Evolutionary conservation across 139 green algal genomes (phyloP), one percentile per base, ranked within the genome.

Genomic region (Volvox reticuliferus): DNA sequence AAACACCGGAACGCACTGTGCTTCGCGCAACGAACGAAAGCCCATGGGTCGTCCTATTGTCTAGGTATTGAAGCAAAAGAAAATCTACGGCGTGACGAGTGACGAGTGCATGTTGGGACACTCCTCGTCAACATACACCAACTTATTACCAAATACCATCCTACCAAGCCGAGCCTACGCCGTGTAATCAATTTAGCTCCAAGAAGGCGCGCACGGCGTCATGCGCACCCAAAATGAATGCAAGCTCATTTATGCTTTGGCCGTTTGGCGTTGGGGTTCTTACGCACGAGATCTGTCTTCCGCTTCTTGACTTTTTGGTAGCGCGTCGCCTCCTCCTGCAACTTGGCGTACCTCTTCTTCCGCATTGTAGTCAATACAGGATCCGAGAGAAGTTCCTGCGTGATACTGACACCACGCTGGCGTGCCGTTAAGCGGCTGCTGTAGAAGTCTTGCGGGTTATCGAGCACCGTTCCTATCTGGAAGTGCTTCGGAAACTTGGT

Each of bases 381-480:
- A 88, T 98, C 97, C 6, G 93, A 93, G 83, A 98, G 93, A 84
- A 96, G 92, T 89, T 96, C 91, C 79, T 95, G 73, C 71, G 86
- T 84, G 44, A 90, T 90, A 5, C 88, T 95, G 32, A 88, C 79
- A 35, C 93, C 92, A 44, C 92, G 92, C 94, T 96, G 79, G 0
- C 65, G 62, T 14, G 77, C 62, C 9, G 78, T 90, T 36, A 96
- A 84, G 26, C 94, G 92, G 24, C 89, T 93, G 24, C 91, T 95
- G 89, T 97, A 96, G 88, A 93, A 98, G 28, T 98, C 97, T 2
- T 91, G 35, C 1, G 96, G 77, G 68, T 94, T 94, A 86, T 97
- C 96, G 28, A 98, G 88, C 16, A 99, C 97, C 0, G 95, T 98
- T 24, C 97, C 97, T 22, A 98, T 95, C 83, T 97, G 93, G 50